A percentile compares a stretch with the other conserved stretches of the same genome.
phyloP scores from a whole-genome alignment of 2,329 filamentous ascomycete species.

The Ophiognomonia clavigignenti-juglandacearum region DNA sequence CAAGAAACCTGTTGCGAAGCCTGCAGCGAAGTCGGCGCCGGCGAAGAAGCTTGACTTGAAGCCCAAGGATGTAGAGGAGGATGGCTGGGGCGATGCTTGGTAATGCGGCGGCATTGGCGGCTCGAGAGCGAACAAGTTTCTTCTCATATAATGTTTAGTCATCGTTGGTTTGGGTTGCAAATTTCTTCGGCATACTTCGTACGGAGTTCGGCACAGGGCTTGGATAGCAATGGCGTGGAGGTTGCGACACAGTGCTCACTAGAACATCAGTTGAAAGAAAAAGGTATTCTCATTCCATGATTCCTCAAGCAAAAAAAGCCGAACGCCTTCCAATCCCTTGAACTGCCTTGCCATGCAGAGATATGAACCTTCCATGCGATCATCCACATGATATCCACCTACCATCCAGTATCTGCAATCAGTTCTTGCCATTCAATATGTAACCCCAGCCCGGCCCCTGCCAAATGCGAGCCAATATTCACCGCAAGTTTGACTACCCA shows the following conservation, averaged over 20 bases:
- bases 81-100: constrained; percentile 64
- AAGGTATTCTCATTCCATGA: neutral
- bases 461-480: neutral
- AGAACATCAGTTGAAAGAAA: neutral
- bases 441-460: neutral
- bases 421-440: too few species aligned
- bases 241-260: too few species aligned
- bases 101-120: too few species aligned
- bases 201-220: too few species aligned
- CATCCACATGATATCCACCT: neutral
- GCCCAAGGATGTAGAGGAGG: constrained; percentile 54
- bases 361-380: neutral
- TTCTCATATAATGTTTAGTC: neutral
- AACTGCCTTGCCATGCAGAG: neutral
- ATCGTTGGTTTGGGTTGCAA: constrained; percentile 8
- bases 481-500: neutral
- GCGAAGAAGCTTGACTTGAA: constrained; percentile 67
- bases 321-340: neutral
- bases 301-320: neutral
- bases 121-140: neutral
- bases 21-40: constrained; percentile 34
- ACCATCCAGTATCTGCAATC: neutral
- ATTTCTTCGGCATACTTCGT: neutral
- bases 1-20: constrained; percentile 34
- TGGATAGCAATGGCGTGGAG: too few species aligned